Evolutionary conservation across 371 early-diverging fungal species (phyloP).

Genomic region (Mucor velutinosus): DNA sequence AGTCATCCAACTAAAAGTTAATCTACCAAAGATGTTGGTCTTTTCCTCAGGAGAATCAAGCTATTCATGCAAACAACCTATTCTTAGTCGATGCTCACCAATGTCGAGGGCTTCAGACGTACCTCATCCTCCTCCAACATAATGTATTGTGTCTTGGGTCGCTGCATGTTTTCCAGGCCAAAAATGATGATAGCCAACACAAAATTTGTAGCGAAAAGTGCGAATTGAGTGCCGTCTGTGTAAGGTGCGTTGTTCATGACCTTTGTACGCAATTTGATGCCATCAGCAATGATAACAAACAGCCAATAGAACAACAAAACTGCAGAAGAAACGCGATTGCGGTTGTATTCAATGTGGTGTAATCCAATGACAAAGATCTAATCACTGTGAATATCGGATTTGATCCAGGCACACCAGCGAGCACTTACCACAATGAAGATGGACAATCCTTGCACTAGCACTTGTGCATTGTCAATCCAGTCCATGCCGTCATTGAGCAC

Average conservation of each 20-base stretch:
- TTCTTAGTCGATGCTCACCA: not conserved
- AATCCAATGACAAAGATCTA: conserved; percentile 59
- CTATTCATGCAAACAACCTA: conserved; percentile 12
- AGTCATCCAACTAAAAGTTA: conserved; percentile 93
- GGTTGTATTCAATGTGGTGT: conserved; percentile 71
- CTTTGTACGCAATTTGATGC: conserved; percentile 65
- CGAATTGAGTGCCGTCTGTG: conserved; percentile 43
- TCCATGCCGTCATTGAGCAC: conserved; percentile 15
- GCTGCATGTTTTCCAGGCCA: conserved; percentile 62
- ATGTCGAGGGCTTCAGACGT: not conserved
- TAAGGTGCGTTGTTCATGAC: conserved; percentile 36
- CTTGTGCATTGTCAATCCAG: conserved; percentile 45
- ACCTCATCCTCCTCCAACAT: conserved; percentile 58
- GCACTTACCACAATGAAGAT: conserved; percentile 38
- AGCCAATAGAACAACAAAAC: conserved; percentile 82
- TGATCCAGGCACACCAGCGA: not conserved
- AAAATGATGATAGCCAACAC: conserved; percentile 56
- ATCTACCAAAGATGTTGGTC: conserved; percentile 83
- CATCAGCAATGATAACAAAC: conserved; percentile 48
- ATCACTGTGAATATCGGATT: not conserved
- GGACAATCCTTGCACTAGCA: conserved; percentile 29
- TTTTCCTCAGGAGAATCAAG: conserved; percentile 73
- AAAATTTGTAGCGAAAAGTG: conserved; percentile 36
- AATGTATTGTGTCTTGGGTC: conserved; percentile 64
- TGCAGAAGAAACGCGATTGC: conserved; percentile 67